Evolutionary conservation across 208 protist genomes (phyloP).

Genomic region (Trypanosomatidae sp.): DNA sequence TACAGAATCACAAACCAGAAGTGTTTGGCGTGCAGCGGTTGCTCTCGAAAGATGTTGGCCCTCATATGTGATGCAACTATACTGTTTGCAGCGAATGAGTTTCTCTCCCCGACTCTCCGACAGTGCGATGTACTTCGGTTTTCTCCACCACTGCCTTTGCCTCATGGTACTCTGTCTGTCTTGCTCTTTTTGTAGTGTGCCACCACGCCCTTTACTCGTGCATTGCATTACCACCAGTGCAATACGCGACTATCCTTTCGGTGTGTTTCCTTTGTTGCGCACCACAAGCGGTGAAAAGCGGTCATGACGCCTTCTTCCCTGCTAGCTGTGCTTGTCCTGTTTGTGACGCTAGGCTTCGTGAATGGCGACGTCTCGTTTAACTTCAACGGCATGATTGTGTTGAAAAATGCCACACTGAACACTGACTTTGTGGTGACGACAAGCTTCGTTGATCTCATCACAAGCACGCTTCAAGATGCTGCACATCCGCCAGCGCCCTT

Average conservation of each 20-base stretch:
- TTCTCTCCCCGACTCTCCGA: not conserved
- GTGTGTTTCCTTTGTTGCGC: not conserved
- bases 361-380: conserved; percentile 25
- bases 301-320: not conserved
- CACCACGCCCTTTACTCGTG: not conserved
- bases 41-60: not conserved
- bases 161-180: not conserved
- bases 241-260: not conserved
- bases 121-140: not conserved
- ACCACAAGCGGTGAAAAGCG: not conserved
- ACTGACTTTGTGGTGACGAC: conserved; percentile 25
- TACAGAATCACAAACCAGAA: not conserved
- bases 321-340: not conserved
- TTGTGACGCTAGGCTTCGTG: not conserved
- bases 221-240: not conserved
- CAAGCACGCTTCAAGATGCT: conserved; percentile 27
- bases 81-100: not conserved
- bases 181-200: not conserved
- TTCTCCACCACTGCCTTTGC: not conserved
- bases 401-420: conserved; percentile 30
- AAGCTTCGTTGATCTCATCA: conserved; percentile 25
- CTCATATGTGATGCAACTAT: not conserved
- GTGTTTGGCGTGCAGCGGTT: too few relatives aligned
- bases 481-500: conserved; percentile 12
- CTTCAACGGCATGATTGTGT: conserved; percentile 42